Base-by-base conservation (phyloP, 2,329 filamentous ascomycete species). In the Beauveria sp. region DNA sequence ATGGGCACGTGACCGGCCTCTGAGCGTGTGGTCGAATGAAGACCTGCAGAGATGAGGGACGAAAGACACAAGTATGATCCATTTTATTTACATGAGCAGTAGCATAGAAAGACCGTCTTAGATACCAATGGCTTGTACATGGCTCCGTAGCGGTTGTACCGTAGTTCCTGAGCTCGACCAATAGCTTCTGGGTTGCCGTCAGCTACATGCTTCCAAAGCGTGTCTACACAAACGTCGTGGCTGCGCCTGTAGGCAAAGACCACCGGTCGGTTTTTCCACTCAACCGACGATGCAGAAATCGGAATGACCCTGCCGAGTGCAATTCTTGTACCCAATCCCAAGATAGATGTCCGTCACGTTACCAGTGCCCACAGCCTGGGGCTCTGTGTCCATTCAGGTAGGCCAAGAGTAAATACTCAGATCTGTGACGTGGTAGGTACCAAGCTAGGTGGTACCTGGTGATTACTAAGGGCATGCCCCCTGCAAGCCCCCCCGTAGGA, bases 291-390 rank as follows among this genome's bases (percentile, higher is more conserved):
- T 22, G 43, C 46, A 24, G 37, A 26, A 6, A 46, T 53, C 22
- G 16, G 26, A 40, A 43, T 53, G 48, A 6, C 40, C 40, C n/a
- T 59, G 16, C n/a, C 24, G 48, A 18, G 47, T 14, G 24, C n/a
- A 46, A 52, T 44, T 14, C 37, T 26, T 26, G 46, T 43, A 14
- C 28, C 26, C 43, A 28, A 44, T 41, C 56, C 26, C 40, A 59
- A 46, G 40, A 46, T 40, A 59, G 48, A 52, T 44, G 56, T 37
- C 9, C 18, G 16, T 53, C 47, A 40, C 41, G 57, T 59, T 59
- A 16, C 26, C 40, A 3, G 47, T 52, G 41, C 4, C 34, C 14
- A 37, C 14, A 6, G 30, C 37, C 52, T 14, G 34, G 34, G 34
- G 34, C 34, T 37, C 12, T 7, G 24, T 6, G 22, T 28, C 57